Evolutionary conservation across 331 rosid species (phyloP).

Genomic region (Telfairia occidentalis): DNA sequence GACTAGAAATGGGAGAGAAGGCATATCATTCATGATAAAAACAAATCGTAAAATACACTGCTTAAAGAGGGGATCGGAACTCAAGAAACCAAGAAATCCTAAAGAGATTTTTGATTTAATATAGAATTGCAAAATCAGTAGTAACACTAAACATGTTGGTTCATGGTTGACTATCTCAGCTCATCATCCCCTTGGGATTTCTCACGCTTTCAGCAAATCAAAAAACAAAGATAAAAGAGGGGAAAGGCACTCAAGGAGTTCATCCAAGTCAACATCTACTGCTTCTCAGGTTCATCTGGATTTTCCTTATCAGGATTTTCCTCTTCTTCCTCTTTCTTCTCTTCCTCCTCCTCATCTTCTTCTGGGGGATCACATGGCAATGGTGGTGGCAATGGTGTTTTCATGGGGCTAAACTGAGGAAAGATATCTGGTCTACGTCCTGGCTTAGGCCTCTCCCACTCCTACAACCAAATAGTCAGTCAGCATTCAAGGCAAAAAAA

Average conservation of each 20-base stretch:
- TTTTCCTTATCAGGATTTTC: constrained; percentile 40
- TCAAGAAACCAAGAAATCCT: constrained; percentile 5
- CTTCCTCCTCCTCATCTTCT: constrained; percentile 71
- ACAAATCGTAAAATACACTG: not conserved
- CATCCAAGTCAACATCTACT: constrained; percentile 1
- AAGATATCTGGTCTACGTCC: constrained; percentile 81
- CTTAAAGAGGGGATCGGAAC: not conserved
- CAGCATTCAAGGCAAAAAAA: not conserved
- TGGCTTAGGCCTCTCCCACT: constrained; percentile 82
- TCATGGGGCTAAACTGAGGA: constrained; percentile 91
- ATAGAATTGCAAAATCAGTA: not conserved
- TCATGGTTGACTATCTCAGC: constrained; percentile 6
- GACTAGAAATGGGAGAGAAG: not conserved
- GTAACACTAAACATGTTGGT: constrained; percentile 1
- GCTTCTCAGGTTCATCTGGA: constrained; percentile 25
- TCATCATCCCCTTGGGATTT: constrained; percentile 10
- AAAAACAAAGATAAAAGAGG: not conserved
- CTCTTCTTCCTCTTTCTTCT: constrained; percentile 54
- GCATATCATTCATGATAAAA: not conserved
- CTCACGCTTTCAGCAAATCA: constrained; percentile 6
- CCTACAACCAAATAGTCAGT: constrained; percentile 27
- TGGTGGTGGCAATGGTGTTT: constrained; percentile 14
- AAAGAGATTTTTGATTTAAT: not conserved
- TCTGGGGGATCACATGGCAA: constrained; percentile 15
- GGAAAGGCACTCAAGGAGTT: not conserved